Evolutionary conservation across 2,329 filamentous ascomycete genomes (phyloP), one percentile per base, ranked within the genome.

Genomic region (Periglandula ipomoeae): DNA sequence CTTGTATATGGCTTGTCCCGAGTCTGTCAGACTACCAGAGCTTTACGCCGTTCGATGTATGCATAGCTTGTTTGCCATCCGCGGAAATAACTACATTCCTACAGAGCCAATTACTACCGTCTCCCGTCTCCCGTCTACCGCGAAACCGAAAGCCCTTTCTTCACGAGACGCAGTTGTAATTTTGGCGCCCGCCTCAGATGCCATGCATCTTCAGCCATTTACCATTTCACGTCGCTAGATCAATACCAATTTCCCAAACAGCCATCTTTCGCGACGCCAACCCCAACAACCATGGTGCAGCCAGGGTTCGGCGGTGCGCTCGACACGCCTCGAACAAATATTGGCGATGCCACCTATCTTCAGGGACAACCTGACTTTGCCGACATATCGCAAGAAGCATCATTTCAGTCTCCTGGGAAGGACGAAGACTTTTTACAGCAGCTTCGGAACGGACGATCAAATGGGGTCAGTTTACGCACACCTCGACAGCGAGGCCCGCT

Each of bases 311-410:
- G 69, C 64, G 74, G 69, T 63, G 76, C 75, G 61, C 78, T 95
- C 68, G 86, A 93, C 69, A 94, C 90, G 58, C 91, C 91, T 60
- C 84, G 85, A 64, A 95, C 89, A 53, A 86, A 89, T 61, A 68
- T 83, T 56, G 89, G 85, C 61, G 89, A 96, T 76, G 82, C 82
- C 67, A 95, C 89, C 56, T 91, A 84, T 66, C 74, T 94, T 53
- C 81, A 70, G 65, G 73, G 81, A 67, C 68, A 78, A 69, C 70
- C 82, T 58, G 84, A 89, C 61, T 82, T 94, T 61, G 66, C 63
- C 51, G 89, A 94, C 59, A 82, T 91, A 57, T 94, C 89, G 46
- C 84, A 89, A 59, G 89, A 94, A 63, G 82, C 87, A 50, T 93
- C 91, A 1, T 95, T 96, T 58, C 81, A 84, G 49, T 89, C 87